Base-by-base conservation (phyloP, 768 basidiomycete genomes). In the Mycena floridula region DNA sequence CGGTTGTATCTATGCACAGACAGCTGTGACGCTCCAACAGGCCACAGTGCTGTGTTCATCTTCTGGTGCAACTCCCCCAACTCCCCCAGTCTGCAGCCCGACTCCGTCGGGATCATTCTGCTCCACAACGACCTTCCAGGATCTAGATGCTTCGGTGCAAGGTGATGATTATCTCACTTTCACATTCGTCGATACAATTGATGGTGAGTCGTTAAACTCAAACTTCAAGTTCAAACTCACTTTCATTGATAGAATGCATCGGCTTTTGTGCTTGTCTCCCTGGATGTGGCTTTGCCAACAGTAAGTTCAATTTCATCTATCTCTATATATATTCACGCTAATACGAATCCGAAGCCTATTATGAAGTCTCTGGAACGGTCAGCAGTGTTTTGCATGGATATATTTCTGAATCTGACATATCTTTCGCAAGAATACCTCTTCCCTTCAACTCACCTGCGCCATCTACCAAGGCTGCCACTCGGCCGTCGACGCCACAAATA, bases 121-220 rank as follows among this genome's bases (percentile, higher is more conserved):
- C n/a, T n/a, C n/a, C n/a, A n/a, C n/a, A n/a, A n/a, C n/a, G n/a
- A n/a, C n/a, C n/a, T n/a, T n/a, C n/a, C n/a, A n/a, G n/a, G n/a
- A 44, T 25, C 42, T 51, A 4, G 16, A 51, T 9, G 50, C 25
- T 1, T 43, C 50, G 15, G 40, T 51, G 21, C 25, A 42, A 4
- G 50, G 20, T 20, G 46, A 48, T 32, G 50, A 48, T 36, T 51
- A 44, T 30, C 42, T 51, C 42, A 42, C 25, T 16, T 51, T 25
- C 23, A 40, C 24, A 16, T 37, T 51, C 9, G 44, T 46, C 15
- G 46, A 51, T 28, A 51, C 46, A 8, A 43, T 51, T 24, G 43
- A 51, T 3, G 50, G 50, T 47, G 24, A 13, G 50, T 5, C 27
- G 27, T 42, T 20, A 36, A 3, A 22, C 23, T 2, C 21, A n/a